Base-by-base conservation (phyloP, 2,329 filamentous ascomycete genomes). In the Trichophyton simii region DNA sequence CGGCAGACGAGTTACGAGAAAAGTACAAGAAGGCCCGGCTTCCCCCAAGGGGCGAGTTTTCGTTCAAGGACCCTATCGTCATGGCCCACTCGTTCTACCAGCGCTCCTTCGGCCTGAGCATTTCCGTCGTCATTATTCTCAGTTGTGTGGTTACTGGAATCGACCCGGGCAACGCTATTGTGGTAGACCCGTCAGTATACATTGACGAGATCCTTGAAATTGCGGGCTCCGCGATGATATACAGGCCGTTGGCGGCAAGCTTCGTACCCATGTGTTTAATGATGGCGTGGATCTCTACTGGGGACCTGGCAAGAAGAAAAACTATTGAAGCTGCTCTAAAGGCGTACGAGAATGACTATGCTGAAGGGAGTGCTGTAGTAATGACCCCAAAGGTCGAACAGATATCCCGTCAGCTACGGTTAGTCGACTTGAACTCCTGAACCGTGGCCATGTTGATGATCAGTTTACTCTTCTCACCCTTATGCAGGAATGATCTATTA, bases 111-210 rank as follows among this genome's bases (percentile, higher is more conserved):
- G 68, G 67, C 1, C 61, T 75, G 6, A 70, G 65, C 1, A 62
- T 76, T 1, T 65, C 67, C 5, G 66, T 74, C 13, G 67, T 66
- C 0, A 64, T 72, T 0, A 65, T 72, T 31, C 68, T 75, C 60
- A 72, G 73, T 63, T 71, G 70, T 62, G 61, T 75, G 48, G 63
- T 73, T 22, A 57, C 67, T 60, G 66, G 70, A 44, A 20, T 76
- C 57, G 65, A 67, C n/a, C 44, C 67, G 31, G 58, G 67, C 25
- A 68, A 68, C 18, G 59, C 34, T 1, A 36, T 60, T 0, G 61
- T 69, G 1, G 28, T 62, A 4, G 69, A 72, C 41, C 65, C 67
- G 6, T 62, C 59, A 4, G 62, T 61, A 22, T 66, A 69, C 31
- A 63, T 68, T 1, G 54, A 67, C 18, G 69, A 73, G 52, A 69